Base-by-base conservation (phyloP, 805 yeast genomes). In the Kodamaea kaohsiungensis region DNA sequence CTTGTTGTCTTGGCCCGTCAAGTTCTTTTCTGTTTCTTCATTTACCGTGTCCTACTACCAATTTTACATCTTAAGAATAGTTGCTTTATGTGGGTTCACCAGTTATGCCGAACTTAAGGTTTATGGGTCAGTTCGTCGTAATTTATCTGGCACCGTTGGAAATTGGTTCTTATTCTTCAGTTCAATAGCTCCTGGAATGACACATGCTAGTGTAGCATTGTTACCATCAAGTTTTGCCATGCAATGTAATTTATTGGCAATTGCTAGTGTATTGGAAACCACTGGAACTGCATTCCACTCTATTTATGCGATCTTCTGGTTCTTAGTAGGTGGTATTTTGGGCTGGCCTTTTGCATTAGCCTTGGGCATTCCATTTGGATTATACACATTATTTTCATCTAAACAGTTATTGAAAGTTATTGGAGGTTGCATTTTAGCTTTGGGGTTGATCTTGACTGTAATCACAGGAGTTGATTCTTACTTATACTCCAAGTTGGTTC, bases 291-390 rank as follows among this genome's bases (percentile, higher is more conserved):
- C 38, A 53, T 64, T 82, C 57, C 69, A 72, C 18, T 63, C 69
- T 0, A 56, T 72, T 1, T 49, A 53, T n/a, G 70, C 77, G 2
- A 65, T 81, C 2, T 55, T 75, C 1, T 79, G 79, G 75, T 73
- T 79, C 38, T 68, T 81, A 17, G 58, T 88, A n/a, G 96, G 91
- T 4, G 93, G 93, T 0, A 63, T 92, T 1, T 58, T 88, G 30
- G 98, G 98, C 1, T 93, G 98, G 98, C 98, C 98, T 0, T 93
- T 92, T 68, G 82, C 87, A 0, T 68, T 89, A 53, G 84, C 80
- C 0, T 68, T 91, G 53, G 84, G 85, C 1, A 59, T 81, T 1
- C 95, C 97, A 1, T 77, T 85, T 53, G 77, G 82, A 16, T 48
- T 72, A 1, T 83, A 73, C 64, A 61, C 67, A 2, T 33, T 64